Evolutionary conservation across 2,329 filamentous ascomycete species (phyloP).

Genomic region (Rosellinia necatrix): DNA sequence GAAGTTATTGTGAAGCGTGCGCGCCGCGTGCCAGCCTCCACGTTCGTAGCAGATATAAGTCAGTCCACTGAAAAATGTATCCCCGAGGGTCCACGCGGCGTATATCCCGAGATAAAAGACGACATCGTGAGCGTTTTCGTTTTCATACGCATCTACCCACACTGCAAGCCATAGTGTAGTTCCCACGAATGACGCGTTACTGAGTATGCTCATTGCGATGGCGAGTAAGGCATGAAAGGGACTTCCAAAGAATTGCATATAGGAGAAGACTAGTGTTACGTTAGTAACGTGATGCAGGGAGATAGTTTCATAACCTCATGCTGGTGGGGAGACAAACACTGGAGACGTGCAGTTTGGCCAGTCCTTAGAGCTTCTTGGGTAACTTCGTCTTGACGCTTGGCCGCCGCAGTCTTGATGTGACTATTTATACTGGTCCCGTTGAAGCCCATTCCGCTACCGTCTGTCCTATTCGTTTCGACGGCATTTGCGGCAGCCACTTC

Average conservation of each 20-base stretch:
- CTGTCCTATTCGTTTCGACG: slow-evolving; percentile 23
- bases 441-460: slow-evolving; percentile 18
- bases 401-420: slow-evolving; percentile 41
- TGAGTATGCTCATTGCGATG: slow-evolving; percentile 46
- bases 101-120: slow-evolving; percentile 60
- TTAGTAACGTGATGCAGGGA: slow-evolving; percentile 25
- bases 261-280: slow-evolving; percentile 48
- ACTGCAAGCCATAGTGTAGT: slow-evolving; percentile 55
- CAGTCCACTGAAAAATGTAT: slow-evolving; percentile 48
- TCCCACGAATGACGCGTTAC: slow-evolving; percentile 48
- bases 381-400: slow-evolving; percentile 47
- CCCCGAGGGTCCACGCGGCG: slow-evolving; percentile 50
- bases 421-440: slow-evolving; percentile 31
- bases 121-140: slow-evolving; percentile 49
- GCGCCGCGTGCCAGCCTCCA: slow-evolving; percentile 61
- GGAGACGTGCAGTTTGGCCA: slow-evolving; percentile 50
- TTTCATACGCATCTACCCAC: slow-evolving; percentile 58
- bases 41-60: slow-evolving; percentile 56
- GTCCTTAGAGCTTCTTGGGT: slow-evolving; percentile 55
- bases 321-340: slow-evolving; percentile 42
- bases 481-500: slow-evolving; percentile 30
- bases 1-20: slow-evolving; percentile 56
- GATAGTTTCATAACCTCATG: background rate
- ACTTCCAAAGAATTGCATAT: slow-evolving; percentile 57
- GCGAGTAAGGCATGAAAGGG: slow-evolving; percentile 48